phyloP scores from a whole-genome alignment of 148 eudicot genomes.

The Vaccinium vitisidaea region DNA sequence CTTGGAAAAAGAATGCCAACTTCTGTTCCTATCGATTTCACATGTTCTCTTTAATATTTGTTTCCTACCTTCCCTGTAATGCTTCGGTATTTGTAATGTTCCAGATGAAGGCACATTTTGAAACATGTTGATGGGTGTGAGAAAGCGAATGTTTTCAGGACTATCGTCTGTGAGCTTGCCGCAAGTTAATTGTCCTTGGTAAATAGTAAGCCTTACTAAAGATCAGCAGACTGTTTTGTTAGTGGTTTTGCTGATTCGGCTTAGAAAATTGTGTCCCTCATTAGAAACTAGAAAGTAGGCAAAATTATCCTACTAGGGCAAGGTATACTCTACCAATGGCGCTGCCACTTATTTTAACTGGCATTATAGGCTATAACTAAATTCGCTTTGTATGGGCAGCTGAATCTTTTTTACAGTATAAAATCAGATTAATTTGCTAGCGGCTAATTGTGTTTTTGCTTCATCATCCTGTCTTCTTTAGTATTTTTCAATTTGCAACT shows the following conservation, averaged over 20 bases:
- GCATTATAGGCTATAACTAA: background rate
- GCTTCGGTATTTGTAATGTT: conserved; percentile 4
- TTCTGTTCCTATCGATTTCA: background rate
- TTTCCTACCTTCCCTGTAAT: background rate
- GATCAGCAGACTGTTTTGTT: background rate
- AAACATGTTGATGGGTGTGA: background rate
- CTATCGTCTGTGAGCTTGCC: background rate
- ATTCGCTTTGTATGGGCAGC: background rate
- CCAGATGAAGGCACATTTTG: conserved; percentile 18
- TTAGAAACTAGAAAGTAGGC: background rate
- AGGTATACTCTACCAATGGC: background rate
- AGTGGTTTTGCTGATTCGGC: background rate
- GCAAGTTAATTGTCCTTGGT: background rate
- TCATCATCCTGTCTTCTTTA: background rate
- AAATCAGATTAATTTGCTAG: background rate
- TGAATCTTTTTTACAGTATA: background rate
- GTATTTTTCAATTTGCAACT: background rate
- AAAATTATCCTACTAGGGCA: background rate
- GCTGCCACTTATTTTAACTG: background rate
- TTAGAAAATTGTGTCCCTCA: background rate
- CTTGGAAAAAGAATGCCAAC: background rate
- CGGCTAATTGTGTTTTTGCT: background rate
- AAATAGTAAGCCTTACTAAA: background rate
- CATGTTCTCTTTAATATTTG: background rate
- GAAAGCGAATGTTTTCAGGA: background rate